Evolutionary conservation across 2,329 filamentous ascomycete genomes (phyloP), one percentile per base, ranked within the genome.

Genomic region (Colletotrichum costaricense): DNA sequence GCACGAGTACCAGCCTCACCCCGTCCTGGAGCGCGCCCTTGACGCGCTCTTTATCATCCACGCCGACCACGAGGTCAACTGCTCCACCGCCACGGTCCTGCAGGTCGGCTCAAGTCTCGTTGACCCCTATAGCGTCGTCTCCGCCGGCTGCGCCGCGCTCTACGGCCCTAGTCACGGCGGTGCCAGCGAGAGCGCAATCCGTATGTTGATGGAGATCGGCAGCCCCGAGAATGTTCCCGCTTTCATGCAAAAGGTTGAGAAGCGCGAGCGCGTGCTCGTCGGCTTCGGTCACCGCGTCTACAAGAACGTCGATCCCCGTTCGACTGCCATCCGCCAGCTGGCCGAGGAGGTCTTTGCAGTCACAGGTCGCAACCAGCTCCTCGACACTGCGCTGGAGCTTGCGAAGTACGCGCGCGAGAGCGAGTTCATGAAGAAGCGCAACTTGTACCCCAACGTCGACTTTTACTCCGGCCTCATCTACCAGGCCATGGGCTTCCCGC

Each of bases 91-190:
- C 1, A 87, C 88, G 1, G 84, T 89, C 38, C 80, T 91, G 19
- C 87, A 90, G 69, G 88, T 90, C 24, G 88, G 89, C 8, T 88
- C 86, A 68, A 88, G 87, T 0, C 79, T 91, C 12, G 86, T 90
- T 0, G 89, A 91, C 76, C 88, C 89, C 0, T 90, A 83, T 73
- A 88, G 86, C 75, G 83, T 88, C 22, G 86, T 90, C 14, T 81
- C 88, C 1, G 86, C 88, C 0, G 83, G 88, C 5, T 85, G 86
- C n/a, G 84, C 88, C 0, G 87, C 87, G 0, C 83, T 87, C 2
- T 89, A 89, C 75, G 89, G 89, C 0, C 88, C 88, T 0, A 87
- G 89, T 0, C 89, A 91, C 78, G 89, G 88, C 68, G 89, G 89
- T n/a, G 89, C 89, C 3, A 88, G 87, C 0, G 89, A 91, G 75